Percentiles rank a stretch among this genome's conserved stretches.
These are phyloP conservation scores for Lavandula angustifolia DNA, from an alignment of 257 asterid species.

Conservation along the genomic window DNA sequence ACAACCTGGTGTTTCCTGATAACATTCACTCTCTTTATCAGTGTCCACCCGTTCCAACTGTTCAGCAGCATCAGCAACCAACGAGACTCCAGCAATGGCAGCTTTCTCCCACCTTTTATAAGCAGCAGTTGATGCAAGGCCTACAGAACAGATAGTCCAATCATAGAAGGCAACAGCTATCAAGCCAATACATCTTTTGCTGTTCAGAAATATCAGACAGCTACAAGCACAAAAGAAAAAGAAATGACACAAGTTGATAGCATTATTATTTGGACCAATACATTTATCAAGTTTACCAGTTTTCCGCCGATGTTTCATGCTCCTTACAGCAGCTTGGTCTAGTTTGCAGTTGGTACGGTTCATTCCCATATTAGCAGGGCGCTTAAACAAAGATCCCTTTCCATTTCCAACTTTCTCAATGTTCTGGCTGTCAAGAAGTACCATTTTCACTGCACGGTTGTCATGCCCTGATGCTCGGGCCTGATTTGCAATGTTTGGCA, in stretches of 20 bases:
- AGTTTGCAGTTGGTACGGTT: constrained; percentile 60
- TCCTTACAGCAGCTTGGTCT: constrained; percentile 53
- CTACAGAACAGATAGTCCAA: constrained; percentile 40
- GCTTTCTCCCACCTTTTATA: constrained; percentile 99
- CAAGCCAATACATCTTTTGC: constrained; percentile 6
- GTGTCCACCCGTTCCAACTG: constrained; percentile 82
- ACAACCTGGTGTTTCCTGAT: constrained; percentile 60
- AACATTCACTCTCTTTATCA: constrained; percentile 58
- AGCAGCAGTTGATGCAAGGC: constrained; percentile 73
- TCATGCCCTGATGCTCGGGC: constrained; percentile 61
- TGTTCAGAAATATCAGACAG: constrained; percentile 20
- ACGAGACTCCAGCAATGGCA: constrained; percentile 97
- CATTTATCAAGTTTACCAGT: constrained; percentile 45
- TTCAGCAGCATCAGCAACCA: constrained; percentile 99
- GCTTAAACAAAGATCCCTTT: constrained; percentile 70
- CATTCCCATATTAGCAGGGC: constrained; percentile 57
- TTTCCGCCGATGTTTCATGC: constrained; percentile 68
- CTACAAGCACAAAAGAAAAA: background rate
- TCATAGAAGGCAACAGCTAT: constrained; percentile 12
- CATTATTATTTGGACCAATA: constrained; percentile 10
- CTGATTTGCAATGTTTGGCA: constrained; percentile 48
- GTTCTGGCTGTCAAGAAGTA: constrained; percentile 78
- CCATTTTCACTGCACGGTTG: constrained; percentile 59
- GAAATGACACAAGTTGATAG: constrained; percentile 28
- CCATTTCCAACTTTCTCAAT: constrained; percentile 69